Conservation (phyloP, 2,329 filamentous ascomycete species). For the Claviceps africana region DNA sequence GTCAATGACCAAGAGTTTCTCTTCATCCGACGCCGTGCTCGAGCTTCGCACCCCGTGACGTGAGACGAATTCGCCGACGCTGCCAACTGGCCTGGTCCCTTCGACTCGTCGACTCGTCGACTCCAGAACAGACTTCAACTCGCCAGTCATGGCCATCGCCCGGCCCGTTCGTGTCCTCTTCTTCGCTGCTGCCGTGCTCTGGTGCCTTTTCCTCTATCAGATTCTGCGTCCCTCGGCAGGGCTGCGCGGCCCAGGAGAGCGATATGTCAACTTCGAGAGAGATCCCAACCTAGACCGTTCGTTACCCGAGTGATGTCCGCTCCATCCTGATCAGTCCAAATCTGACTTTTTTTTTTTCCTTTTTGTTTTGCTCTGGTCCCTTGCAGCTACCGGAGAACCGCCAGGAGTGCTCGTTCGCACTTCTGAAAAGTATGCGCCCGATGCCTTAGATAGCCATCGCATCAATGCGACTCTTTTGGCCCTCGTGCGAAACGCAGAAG, state of each 20-base stretch:
- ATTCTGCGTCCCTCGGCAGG: constrained; percentile 46
- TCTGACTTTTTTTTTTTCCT: constrained; percentile 8
- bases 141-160: constrained; percentile 60
- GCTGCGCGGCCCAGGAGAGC: constrained; percentile 27
- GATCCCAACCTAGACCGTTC: constrained; percentile 82
- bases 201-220: constrained; percentile 67
- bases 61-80: not conserved
- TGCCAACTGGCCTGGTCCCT: not conserved
- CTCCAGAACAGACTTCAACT: not conserved
- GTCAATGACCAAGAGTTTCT: not conserved
- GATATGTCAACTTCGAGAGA: constrained; percentile 46
- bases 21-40: not conserved
- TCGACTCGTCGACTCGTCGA: not conserved
- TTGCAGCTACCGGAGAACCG: constrained; percentile 67
- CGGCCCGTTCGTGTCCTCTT: constrained; percentile 71
- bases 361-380: too few species aligned
- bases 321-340: not conserved
- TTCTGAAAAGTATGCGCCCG: constrained; percentile 62
- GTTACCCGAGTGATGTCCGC: constrained; percentile 18
- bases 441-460: constrained; percentile 61
- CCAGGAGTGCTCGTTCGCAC: constrained; percentile 60
- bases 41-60: not conserved
- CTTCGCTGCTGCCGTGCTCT: constrained; percentile 55
- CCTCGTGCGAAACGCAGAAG: constrained; percentile 83
- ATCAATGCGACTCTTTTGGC: constrained; percentile 89